Base-by-base conservation (phyloP, 2,329 filamentous ascomycete species). In the Cordyceps cateniannulata region DNA sequence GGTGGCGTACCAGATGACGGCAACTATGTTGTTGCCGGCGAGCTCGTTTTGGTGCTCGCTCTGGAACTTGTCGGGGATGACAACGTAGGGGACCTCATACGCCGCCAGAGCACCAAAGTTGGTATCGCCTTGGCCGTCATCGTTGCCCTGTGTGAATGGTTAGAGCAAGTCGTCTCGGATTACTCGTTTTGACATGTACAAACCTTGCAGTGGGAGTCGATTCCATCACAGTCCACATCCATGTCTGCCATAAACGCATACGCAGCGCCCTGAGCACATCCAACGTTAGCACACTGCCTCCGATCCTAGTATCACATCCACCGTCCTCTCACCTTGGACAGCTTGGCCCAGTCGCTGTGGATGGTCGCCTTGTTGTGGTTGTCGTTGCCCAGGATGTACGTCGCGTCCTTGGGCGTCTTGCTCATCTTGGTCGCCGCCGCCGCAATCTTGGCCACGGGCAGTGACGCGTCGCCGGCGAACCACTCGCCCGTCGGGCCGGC, bases 311-410 rank as follows among this genome's bases (percentile, higher is more conserved):
- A 53, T 10, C 9, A 38, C 38, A 5, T 20, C 18, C 40, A 6
- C 16, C 14, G 24, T 25, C 6, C 5, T 44, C 29, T 38, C 16
- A 56, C 53, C 53, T 56, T 56, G 38, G 53, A 56, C 14, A 56
- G 24, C 7, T 45, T 29, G 40, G 53, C 40, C 53, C 53, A 56
- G 53, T 56, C 53, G 25, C 53, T 56, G 40, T 56, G 53, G 53
- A 56, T 56, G 24, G 53, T 56, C 18, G 53, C 53, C 40, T 45
- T 56, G n/a, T 56, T 56, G 38, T 35, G 35, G 53, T 56, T 56
- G 40, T 47, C 53, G 53, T 56, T 47, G 42, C 53, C 29, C n/a
- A 56, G 53, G 10, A 56, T 45, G 32, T 56, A 56, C 14, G 20
- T 45, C 16, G 53, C 53, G 25, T 56, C 53, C 53, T 45, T 56